A percentile compares a stretch with the other conserved stretches of the same genome.
Conservation (phyloP, 768 basidiomycete genomes). For the Tephrocybe sp. region DNA sequence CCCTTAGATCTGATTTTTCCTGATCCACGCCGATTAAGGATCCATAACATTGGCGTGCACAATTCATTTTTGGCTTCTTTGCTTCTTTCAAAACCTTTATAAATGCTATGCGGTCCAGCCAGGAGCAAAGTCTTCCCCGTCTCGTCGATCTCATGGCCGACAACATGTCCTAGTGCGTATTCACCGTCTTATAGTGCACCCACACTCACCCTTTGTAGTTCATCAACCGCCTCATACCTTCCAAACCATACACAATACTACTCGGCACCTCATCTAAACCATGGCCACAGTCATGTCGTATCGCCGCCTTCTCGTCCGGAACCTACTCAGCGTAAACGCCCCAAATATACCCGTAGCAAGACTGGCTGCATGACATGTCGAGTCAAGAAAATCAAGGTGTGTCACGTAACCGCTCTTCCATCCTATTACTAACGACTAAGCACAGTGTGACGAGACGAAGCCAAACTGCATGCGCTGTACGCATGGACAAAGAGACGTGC, state of each 20-base stretch:
- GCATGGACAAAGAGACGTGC: constrained; percentile 81
- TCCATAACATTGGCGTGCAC: constrained; percentile 38
- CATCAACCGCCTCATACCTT: constrained; percentile 37
- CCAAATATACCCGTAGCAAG: constrained; percentile 93
- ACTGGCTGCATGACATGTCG: constrained; percentile 94
- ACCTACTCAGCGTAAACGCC: constrained; percentile 66
- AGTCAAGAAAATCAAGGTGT: constrained; percentile 91
- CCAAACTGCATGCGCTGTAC: constrained; percentile 86
- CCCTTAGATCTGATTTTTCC: constrained; percentile 75
- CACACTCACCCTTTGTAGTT: constrained; percentile 30
- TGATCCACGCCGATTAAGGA: constrained; percentile 53
- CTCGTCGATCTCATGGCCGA: constrained; percentile 50
- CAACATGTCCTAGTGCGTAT: constrained; percentile 55
- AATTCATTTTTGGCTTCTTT: constrained; percentile 40
- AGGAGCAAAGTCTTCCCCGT: constrained; percentile 35
- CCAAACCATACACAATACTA: constrained; percentile 41
- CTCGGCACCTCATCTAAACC: constrained; percentile 34
- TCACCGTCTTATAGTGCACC: constrained; percentile 15
- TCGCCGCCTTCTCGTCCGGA: constrained; percentile 51
- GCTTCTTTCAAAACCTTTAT: constrained; percentile 45
- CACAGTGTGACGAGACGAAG: constrained; percentile 87
- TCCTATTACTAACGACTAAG: constrained; percentile 7
- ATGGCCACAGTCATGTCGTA: constrained; percentile 50
- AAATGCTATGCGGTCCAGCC: constrained; percentile 48
- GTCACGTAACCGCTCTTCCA: constrained; percentile 19